Base-by-base conservation (phyloP, 352 stramenopile genomes). In the Phytophthora macrochlamydospora region DNA sequence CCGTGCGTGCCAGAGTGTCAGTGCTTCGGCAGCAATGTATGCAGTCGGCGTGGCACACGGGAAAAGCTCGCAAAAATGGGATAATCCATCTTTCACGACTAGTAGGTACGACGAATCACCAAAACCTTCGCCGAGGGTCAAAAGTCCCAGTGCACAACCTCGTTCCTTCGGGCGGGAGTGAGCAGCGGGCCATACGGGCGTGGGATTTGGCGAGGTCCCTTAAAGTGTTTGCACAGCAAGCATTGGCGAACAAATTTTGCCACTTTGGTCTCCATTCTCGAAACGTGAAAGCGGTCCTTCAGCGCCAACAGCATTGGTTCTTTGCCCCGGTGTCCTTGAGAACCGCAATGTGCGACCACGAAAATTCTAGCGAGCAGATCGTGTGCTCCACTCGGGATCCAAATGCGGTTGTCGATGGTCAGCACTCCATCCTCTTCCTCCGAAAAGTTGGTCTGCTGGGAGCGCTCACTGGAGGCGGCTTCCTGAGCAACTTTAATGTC, bases 21-120 rank as follows among this genome's bases (percentile, higher is more conserved):
- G 43, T 2, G n/a, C 44, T 7, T 50, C 59, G 5, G 59, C 46
- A 43, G 65, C 59, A 0, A 68, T 42, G 32, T 37, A 53, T 3
- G 52, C 18, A 2, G 42, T 69, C 2, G 48, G 32, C 28, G 46
- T 56, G 3, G 48, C 29, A 5, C 60, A 66, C 3, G 54, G 28
- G 43, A 73, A 30, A 0, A 73, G 31, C 42, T 72, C 58, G 43
- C 50, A 68, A 30, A 48, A 72, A 14, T 67, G 58, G 0, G 53
- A 51, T 2, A 68, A 9, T 1, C 30, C 33, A 24, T 72, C 51
- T 7, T 62, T 72, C 9, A 59, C 31, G 35, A 40, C 35, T 9
- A 40, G 9, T 9, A 40, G 35, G 35, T 40, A 40, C 9, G 35
- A 5, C 5, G 35, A 40, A 9, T 40, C 35, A 9, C 35, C 35